Evolutionary conservation across 2,329 filamentous ascomycete genomes (phyloP).

Genomic region (Pseudonectria foliicola): DNA sequence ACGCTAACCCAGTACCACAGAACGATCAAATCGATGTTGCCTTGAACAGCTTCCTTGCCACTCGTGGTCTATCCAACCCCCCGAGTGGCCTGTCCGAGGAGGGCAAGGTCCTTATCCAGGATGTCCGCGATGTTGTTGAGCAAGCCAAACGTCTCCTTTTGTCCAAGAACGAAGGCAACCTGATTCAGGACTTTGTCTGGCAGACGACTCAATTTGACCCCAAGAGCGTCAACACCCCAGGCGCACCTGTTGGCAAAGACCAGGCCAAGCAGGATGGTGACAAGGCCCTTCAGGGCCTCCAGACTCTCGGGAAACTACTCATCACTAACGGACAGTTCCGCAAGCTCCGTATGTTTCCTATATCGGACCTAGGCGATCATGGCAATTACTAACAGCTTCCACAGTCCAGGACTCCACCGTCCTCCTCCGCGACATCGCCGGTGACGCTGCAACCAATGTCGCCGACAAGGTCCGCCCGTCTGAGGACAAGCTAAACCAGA

Average conservation of each 20-base stretch:
- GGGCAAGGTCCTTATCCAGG: conserved; percentile 69
- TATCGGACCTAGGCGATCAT: background rate
- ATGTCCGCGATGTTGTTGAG: conserved; percentile 72
- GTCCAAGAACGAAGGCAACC: conserved; percentile 89
- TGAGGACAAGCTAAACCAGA: conserved; percentile 66
- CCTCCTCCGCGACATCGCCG: conserved; percentile 82
- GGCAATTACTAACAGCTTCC: conserved; percentile 10
- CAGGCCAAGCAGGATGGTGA: conserved; percentile 76
- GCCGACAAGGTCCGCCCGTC: conserved; percentile 69
- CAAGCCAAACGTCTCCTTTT: conserved; percentile 79
- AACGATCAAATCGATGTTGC: conserved; percentile 96
- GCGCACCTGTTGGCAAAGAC: conserved; percentile 66
- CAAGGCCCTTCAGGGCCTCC: conserved; percentile 74
- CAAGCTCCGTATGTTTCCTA: conserved; percentile 66
- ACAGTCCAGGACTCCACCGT: conserved; percentile 69
- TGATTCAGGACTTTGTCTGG: conserved; percentile 96
- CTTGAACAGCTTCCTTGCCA: conserved; percentile 77
- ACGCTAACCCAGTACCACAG: conserved; percentile 32
- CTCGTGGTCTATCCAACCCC: conserved; percentile 61
- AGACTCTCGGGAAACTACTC: conserved; percentile 79
- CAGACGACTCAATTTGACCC: conserved; percentile 71
- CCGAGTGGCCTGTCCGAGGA: conserved; percentile 74
- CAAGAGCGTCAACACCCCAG: conserved; percentile 53
- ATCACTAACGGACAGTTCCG: conserved; percentile 96
- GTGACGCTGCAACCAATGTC: conserved; percentile 77